A percentile compares a stretch with the other conserved stretches of the same genome.
These are phyloP conservation scores for Aegle marmelos DNA, from an alignment of 345 rosid genomes.

Conservation along the genomic window DNA sequence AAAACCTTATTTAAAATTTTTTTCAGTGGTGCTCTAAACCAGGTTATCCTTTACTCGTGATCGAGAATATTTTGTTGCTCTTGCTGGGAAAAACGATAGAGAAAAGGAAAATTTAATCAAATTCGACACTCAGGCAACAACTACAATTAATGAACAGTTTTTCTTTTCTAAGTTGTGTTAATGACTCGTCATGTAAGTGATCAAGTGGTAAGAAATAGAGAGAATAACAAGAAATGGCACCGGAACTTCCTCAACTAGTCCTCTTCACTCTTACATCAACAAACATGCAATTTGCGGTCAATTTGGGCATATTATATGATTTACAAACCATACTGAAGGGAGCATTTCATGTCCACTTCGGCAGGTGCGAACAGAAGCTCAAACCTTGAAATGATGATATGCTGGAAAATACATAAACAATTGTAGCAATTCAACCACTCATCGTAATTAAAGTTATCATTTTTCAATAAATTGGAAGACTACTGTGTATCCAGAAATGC, in stretches of 20 bases:
- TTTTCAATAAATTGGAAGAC: conserved; percentile 7
- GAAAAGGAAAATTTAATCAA: neutral
- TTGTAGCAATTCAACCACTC: neutral
- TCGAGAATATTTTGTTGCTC: no score
- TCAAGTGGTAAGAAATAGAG: neutral
- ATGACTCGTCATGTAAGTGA: neutral
- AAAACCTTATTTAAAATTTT: no score
- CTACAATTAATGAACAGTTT: neutral
- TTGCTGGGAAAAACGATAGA: no score
- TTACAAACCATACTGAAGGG: neutral
- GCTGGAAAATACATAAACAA: conserved; percentile 9
- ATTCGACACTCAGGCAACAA: neutral
- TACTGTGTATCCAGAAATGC: conserved; percentile 19
- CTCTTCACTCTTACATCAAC: neutral
- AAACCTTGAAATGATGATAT: neutral
- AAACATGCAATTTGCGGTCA: neutral
- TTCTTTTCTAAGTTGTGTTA: neutral
- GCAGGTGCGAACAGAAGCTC: neutral
- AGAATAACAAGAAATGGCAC: neutral
- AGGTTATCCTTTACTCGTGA: no score
- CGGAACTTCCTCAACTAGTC: neutral
- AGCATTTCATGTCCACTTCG: neutral
- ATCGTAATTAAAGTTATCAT: conserved; percentile 9
- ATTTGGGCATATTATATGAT: neutral
- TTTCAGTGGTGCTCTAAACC: no score